phyloP scores from a whole-genome alignment of 768 basidiomycete species.

The Exidia glandulosa region DNA sequence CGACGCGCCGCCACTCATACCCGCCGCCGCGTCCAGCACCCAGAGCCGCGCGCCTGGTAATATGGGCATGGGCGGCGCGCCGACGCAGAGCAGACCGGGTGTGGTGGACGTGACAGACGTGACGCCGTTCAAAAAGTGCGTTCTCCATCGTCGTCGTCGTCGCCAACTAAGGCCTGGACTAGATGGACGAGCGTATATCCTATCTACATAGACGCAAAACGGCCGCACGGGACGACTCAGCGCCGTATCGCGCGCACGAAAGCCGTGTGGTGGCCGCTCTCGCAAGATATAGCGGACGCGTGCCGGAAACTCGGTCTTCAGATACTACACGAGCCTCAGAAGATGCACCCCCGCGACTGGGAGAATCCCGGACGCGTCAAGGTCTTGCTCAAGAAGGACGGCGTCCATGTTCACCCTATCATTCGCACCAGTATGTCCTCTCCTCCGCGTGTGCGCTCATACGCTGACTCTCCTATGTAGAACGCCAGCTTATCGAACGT shows the following conservation, averaged over 20 bases:
- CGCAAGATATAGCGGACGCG: constrained; percentile 85
- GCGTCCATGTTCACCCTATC: constrained; percentile 45
- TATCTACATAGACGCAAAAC: constrained; percentile 93
- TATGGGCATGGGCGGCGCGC: neutral
- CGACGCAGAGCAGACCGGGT: neutral
- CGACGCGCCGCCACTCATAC: constrained; percentile 8
- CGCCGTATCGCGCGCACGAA: constrained; percentile 71
- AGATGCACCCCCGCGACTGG: constrained; percentile 93
- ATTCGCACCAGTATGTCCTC: constrained; percentile 62
- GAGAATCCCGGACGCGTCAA: constrained; percentile 94
- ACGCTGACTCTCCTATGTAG: constrained; percentile 26
- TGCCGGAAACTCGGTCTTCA: constrained; percentile 65
- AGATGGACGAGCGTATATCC: constrained; percentile 97
- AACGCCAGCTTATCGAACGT: constrained; percentile 69
- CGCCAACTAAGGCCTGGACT: constrained; percentile 1
- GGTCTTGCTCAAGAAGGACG: constrained; percentile 85
- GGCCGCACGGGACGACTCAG: constrained; percentile 71
- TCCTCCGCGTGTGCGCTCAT: neutral
- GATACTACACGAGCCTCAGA: constrained; percentile 80
- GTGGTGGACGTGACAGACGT: constrained; percentile 38
- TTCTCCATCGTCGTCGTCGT: constrained; percentile 10
- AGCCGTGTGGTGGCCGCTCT: constrained; percentile 90
- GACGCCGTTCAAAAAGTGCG: constrained; percentile 75
- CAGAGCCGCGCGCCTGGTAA: neutral
- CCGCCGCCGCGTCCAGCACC: constrained; percentile 1